Evolutionary conservation across 169 alveolate genomes (phyloP).

Genomic region (Cystoisospora suis): DNA sequence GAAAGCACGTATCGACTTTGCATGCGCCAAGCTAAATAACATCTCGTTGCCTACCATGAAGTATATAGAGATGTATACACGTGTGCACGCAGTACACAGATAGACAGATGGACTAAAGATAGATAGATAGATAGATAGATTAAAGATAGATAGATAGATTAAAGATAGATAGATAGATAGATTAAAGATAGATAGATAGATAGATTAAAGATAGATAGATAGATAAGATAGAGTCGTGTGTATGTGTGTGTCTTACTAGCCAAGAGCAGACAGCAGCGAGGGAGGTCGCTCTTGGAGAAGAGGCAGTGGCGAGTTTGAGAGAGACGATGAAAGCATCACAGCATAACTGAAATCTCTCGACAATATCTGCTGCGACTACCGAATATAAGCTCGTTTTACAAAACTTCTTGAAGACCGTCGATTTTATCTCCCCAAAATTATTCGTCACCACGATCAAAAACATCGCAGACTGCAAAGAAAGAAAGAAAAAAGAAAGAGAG

Average conservation of each 20-base stretch:
- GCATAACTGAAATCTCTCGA: slow-evolving; percentile 85
- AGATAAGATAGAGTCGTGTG: no score
- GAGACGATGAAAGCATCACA: slow-evolving; percentile 86
- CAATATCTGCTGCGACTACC: slow-evolving; percentile 86
- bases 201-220: no score
- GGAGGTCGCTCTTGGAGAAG: slow-evolving; percentile 18
- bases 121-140: no score
- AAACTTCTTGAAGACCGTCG: slow-evolving; percentile 88
- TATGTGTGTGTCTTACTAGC: background rate
- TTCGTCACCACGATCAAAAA: slow-evolving; percentile 87
- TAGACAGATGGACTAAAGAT: no score
- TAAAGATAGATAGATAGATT: no score
- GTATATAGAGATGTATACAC: no score
- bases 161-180: no score
- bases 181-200: no score
- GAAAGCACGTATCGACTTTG: background rate
- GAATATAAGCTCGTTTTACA: slow-evolving; percentile 77
- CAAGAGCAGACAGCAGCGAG: slow-evolving; percentile 23
- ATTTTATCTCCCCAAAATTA: slow-evolving; percentile 88
- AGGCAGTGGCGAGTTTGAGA: slow-evolving; percentile 81
- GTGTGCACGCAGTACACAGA: no score
- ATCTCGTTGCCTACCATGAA: no score
- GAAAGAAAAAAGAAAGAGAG: background rate
- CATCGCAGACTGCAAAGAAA: slow-evolving; percentile 79
- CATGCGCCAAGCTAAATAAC: background rate